These are phyloP conservation scores for Halophytophthora batemanensis DNA, from an alignment of 352 stramenopile species.

Conservation along the genomic window DNA sequence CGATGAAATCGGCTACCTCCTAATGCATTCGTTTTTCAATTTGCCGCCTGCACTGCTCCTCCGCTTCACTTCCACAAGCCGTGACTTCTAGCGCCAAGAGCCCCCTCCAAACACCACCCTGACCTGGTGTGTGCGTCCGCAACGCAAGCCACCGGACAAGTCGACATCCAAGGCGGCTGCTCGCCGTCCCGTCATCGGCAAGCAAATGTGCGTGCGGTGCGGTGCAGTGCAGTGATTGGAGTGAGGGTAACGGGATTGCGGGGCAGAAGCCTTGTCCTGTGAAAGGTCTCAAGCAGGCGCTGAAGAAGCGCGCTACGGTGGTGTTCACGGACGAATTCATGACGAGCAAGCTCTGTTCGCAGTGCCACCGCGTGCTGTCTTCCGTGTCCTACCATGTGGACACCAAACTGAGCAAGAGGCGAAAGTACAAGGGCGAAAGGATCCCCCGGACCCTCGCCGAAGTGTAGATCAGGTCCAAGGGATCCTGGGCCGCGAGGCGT, in stretches of 20 bases:
- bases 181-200: neutral
- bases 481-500: neutral
- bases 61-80: too few species aligned
- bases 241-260: constrained; percentile 3
- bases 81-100: too few species aligned
- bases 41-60: too few species aligned
- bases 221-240: too few species aligned
- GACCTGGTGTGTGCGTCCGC: too few species aligned
- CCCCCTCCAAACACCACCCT: too few species aligned
- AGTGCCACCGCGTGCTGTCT: constrained; percentile 4
- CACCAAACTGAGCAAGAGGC: constrained; percentile 1
- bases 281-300: constrained; percentile 4
- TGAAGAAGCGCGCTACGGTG: constrained; percentile 8
- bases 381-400: constrained; percentile 1
- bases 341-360: constrained; percentile 14
- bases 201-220: constrained; percentile 1
- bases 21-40: too few species aligned
- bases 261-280: constrained; percentile 4
- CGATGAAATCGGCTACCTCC: too few species aligned
- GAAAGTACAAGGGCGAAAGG: constrained; percentile 1
- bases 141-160: too few species aligned
- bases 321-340: constrained; percentile 12
- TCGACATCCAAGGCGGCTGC: too few species aligned
- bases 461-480: neutral
- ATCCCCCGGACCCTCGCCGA: neutral